Evolutionary conservation across 1,284 basidiomycete genomes (phyloP), one percentile per base, ranked within the genome.

Genomic region (Marasmius tenuissimus): DNA sequence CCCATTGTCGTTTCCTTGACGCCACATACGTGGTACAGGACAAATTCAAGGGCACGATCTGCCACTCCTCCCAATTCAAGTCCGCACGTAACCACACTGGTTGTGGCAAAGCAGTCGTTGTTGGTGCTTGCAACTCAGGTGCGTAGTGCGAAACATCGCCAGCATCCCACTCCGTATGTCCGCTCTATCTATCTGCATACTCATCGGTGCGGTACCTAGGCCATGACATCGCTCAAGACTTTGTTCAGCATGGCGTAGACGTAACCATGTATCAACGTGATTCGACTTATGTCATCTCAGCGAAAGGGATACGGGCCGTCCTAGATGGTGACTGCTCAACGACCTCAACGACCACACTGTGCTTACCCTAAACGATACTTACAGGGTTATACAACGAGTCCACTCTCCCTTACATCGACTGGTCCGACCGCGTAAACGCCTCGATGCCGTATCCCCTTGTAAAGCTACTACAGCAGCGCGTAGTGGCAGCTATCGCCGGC

Each of bases 61-160:
- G 81, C 20, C 84, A 85, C 68, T 84, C 83, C 11, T 74, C 69
- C 45, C 55, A 74, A 57, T 77, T 82, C 68, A 72, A 71, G 14
- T 69, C 66, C n/a, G 81, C 80, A 0, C 71, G 67, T 12, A 76
- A 80, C 50, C 80, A 78, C 69, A 62, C 52, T 9, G 80, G 27
- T 27, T 2, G 79, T 34, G 84, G 83, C 71, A 78, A 76, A 59
- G 83, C 81, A 2, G 75, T 77, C n/a, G 78, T 85, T 2, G 72
- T 85, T 27, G 83, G 84, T 4, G 76, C 81, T 38, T 81, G 80
- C 59, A 84, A 80, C 11, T 82, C 80, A 4, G 81, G 76, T 76
- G 45, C n/a, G 69, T 57, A 20, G 14, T 34, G 2, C 4, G 27
- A 27, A 27, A 4, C 27, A 4, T 4, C 4, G 2, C 1, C 58